Base-by-base conservation (phyloP, 345 rosid genomes). In the Viola odorata region DNA sequence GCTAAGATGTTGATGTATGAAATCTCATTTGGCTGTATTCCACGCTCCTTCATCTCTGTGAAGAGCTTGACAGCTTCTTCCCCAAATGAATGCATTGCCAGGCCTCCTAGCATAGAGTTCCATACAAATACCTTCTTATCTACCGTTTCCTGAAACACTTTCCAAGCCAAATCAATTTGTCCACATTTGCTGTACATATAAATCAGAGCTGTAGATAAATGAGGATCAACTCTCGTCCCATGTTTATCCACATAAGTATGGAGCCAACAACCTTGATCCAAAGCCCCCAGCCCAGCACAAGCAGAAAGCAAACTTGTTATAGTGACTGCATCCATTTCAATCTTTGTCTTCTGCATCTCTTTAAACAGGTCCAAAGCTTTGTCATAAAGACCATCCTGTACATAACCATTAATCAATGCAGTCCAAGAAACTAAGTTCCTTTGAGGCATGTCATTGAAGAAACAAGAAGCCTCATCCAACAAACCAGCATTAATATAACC, bases 181-280 rank as follows among this genome's bases (percentile, higher is more conserved):
- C 89, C 91, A 4, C 84, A 76, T 64, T 85, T 85, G 45, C 82
- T 76, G 69, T 78, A 85, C 86, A 85, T 80, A 77, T 85, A 74
- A 52, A 85, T 51, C 12, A 85, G 69, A 63, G 91, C 75, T 4
- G 89, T 88, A 60, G 87, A 88, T 3, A 83, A 75, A 69, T 65
- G 59, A 5, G 61, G 76, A 73, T 85, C 88, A 45, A 58, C 59
- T 58, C 49, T 45, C 10, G 63, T 62, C 47, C 55, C 41, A 4
- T 32, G 17, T 45, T 63, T 69, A 12, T 63, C 50, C 0, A 70
- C 12, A 45, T 70, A 57, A 9, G 15, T 17, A 16, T 63, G 69
- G 37, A 70, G 58, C 74, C 69, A 63, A 36, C 57, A 53, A 49
- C 74, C 74, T 53, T 70, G 74, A 44, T 70, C 74, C 59, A 70